Base-by-base conservation (phyloP, 345 rosid species). In the Arabidopsis thaliana region DNA sequence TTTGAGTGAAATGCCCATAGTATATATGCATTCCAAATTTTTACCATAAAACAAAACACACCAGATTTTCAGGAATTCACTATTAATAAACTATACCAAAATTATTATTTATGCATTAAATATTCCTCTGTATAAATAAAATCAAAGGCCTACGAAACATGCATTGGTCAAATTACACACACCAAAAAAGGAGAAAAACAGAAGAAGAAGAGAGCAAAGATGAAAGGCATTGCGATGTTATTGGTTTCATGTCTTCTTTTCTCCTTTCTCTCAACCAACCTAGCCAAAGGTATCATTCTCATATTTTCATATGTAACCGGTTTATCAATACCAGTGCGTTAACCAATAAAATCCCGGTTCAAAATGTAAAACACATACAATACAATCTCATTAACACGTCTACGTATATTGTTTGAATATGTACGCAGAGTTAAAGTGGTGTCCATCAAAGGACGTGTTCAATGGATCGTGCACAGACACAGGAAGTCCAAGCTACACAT, bases 401-500 rank as follows among this genome's bases (percentile, higher is more conserved):
- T 50, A 44, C 3, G 1, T 4, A 2, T 32, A 6, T 36, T 28
- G 1, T 13, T 23, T 36, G 4, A 16, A 16, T 23, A 51, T 52
- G 48, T 14, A 50, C 59, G 28, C n/a, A 67, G 60, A 56, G 37
- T 56, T 55, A 58, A 14, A 55, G 55, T 70, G 74, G 74, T 58
- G 74, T 6, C 45, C 65, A 56, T 57, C 64, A 44, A 32, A 4
- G 22, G 65, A 45, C 11, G 55, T 69, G 22, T 69, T 57, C 42
- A 69, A 33, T 16, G 74, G 74, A 6, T 44, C 53, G 9, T 69
- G 74, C 55, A 57, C 65, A 16, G 74, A 57, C 44, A 57, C 56
- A 12, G 65, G 65, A 30, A 69, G 63, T 1, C 72, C 73, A 40
- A 68, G 65, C 7, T 45, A 57, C 44, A 69, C 74, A 56, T 69